Evolutionary conservation across 345 rosid genomes (phyloP).

Genomic region (Eucalyptus guilfoylei): DNA sequence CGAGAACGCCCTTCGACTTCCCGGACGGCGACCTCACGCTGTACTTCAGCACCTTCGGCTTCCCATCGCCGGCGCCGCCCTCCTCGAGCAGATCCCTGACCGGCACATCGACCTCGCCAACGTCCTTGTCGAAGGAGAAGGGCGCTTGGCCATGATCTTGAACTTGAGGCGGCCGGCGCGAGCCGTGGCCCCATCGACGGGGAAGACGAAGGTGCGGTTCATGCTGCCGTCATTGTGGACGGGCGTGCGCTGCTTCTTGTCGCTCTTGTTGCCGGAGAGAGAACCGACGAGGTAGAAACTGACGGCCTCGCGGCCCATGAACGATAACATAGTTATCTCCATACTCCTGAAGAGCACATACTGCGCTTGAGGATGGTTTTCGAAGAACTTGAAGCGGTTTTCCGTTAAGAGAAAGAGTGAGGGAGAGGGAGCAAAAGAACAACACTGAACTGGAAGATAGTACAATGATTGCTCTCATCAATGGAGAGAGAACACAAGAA

Average conservation of each 20-base stretch:
- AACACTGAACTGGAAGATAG: neutral
- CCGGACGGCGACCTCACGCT: constrained; percentile 2
- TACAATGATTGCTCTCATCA: neutral
- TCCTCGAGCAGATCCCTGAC: constrained; percentile 38
- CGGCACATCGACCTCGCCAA: constrained; percentile 46
- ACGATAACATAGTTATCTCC: no score
- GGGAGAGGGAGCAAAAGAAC: neutral
- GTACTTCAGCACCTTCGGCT: constrained; percentile 2
- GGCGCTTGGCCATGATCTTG: constrained; percentile 34
- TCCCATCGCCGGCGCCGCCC: neutral
- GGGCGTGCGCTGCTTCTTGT: constrained; percentile 19
- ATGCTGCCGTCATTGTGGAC: constrained; percentile 41
- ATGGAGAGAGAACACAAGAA: neutral
- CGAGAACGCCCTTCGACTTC: constrained; percentile 18
- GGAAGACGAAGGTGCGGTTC: constrained; percentile 28
- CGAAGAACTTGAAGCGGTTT: no score
- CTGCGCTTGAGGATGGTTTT: no score
- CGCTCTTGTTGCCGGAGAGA: constrained; percentile 22
- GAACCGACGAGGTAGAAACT: no score
- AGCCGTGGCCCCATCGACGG: constrained; percentile 30
- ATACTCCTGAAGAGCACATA: no score
- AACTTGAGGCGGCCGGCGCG: constrained; percentile 21
- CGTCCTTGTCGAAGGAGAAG: constrained; percentile 24
- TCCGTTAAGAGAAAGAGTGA: neutral
- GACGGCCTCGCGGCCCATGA: no score